These are phyloP conservation scores for Benincasa hispida DNA, from an alignment of 306 rosid genomes.

Conservation along the genomic window DNA sequence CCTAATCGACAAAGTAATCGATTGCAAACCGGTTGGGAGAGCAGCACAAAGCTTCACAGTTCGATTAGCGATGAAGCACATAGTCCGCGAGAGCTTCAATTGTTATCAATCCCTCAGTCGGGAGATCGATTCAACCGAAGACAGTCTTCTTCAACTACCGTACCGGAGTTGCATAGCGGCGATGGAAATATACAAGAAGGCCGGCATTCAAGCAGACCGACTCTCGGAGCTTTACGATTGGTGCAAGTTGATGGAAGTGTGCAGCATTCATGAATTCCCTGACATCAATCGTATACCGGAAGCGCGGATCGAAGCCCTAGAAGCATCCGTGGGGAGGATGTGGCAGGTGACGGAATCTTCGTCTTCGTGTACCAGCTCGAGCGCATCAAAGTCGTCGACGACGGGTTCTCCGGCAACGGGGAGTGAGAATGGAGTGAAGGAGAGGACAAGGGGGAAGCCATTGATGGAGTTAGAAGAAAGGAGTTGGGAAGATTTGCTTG, in stretches of 20 bases:
- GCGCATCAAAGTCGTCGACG: conserved; percentile 5
- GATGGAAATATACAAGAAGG: conserved; percentile 48
- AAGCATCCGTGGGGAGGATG: conserved; percentile 40
- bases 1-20: conserved; percentile 51
- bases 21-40: conserved; percentile 36
- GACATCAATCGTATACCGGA: conserved; percentile 40
- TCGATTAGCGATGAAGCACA: conserved; percentile 36
- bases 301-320: conserved; percentile 41
- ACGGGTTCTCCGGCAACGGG: background rate
- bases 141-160: conserved; percentile 53
- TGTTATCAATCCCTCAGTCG: conserved; percentile 28
- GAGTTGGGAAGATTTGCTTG: conserved; percentile 52
- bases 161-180: conserved; percentile 32
- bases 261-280: conserved; percentile 50
- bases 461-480: background rate
- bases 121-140: conserved; percentile 36
- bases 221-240: conserved; percentile 48
- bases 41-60: conserved; percentile 28
- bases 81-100: conserved; percentile 45
- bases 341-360: conserved; percentile 56
- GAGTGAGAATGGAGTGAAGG: background rate
- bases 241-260: conserved; percentile 38
- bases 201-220: conserved; percentile 37
- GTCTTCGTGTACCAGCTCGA: conserved; percentile 16
- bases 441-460: background rate